A percentile compares a stretch with the other conserved stretches of the same genome.
Evolutionary conservation across 306 rosid genomes (phyloP).

Genomic region (Cucurbita pepo): DNA sequence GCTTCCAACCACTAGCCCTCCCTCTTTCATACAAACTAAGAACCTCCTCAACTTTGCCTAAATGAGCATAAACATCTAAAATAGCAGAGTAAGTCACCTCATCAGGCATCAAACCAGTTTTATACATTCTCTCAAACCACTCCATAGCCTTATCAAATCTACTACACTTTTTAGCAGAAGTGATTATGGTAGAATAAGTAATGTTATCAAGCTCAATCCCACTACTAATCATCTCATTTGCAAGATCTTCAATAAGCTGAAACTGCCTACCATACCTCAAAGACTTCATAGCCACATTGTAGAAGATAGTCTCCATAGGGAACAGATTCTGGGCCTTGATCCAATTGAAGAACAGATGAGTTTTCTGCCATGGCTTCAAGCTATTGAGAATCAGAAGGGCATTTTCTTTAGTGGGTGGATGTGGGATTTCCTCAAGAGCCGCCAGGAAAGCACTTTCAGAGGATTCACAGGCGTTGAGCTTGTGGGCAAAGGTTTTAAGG

Average conservation of each 20-base stretch:
- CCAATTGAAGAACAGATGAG: conserved; percentile 57
- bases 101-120: conserved; percentile 86
- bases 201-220: conserved; percentile 57
- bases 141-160: conserved; percentile 61
- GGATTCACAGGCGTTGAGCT: conserved; percentile 30
- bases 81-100: conserved; percentile 91
- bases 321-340: conserved; percentile 43
- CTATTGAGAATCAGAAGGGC: conserved; percentile 65
- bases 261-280: conserved; percentile 83
- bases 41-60: conserved; percentile 77
- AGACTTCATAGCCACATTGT: conserved; percentile 92
- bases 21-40: conserved; percentile 74
- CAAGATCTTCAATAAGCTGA: conserved; percentile 67
- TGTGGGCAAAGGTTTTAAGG: conserved; percentile 40
- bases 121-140: conserved; percentile 95
- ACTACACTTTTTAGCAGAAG: conserved; percentile 62
- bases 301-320: conserved; percentile 83
- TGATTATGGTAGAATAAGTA: conserved; percentile 76
- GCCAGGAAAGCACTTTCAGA: conserved; percentile 41
- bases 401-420: conserved; percentile 43
- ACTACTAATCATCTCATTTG: conserved; percentile 57
- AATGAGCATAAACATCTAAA: conserved; percentile 75
- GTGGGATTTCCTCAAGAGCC: conserved; percentile 46
- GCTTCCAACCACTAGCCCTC: conserved; percentile 89
- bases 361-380: conserved; percentile 83